phyloP scores from a whole-genome alignment of 176 grass and related monocot genomes.

The Zizania latifolia region DNA sequence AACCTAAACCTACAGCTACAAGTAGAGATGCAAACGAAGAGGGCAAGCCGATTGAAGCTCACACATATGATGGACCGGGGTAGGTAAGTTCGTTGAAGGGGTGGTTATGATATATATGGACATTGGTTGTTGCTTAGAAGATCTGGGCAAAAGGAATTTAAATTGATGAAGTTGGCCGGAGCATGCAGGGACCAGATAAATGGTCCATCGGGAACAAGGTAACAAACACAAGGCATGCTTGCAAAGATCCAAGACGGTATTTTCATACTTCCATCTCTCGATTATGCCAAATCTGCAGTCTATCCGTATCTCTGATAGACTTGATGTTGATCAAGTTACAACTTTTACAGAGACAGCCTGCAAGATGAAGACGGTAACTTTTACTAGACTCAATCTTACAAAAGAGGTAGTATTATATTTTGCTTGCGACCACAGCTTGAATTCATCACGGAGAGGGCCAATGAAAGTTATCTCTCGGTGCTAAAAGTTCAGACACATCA shows the following conservation, averaged over 20 bases:
- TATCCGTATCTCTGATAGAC: neutral
- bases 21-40: neutral
- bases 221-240: neutral
- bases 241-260: neutral
- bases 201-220: neutral
- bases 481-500: neutral
- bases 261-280: neutral
- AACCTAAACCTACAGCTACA: neutral
- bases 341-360: neutral
- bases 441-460: neutral
- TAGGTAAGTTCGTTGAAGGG: neutral
- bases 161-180: constrained; percentile 5
- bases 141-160: constrained; percentile 34
- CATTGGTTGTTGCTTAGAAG: constrained; percentile 10
- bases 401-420: neutral
- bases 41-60: neutral
- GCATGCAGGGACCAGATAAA: constrained; percentile 15
- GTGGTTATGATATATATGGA: constrained; percentile 8
- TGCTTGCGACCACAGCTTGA: neutral
- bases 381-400: neutral
- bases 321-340: neutral
- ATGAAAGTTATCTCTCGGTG: neutral
- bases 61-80: neutral
- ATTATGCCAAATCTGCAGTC: neutral
- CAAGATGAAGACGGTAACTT: neutral